Evolutionary conservation across 345 rosid genomes (phyloP).

Genomic region (Aurinia saxatilis): DNA sequence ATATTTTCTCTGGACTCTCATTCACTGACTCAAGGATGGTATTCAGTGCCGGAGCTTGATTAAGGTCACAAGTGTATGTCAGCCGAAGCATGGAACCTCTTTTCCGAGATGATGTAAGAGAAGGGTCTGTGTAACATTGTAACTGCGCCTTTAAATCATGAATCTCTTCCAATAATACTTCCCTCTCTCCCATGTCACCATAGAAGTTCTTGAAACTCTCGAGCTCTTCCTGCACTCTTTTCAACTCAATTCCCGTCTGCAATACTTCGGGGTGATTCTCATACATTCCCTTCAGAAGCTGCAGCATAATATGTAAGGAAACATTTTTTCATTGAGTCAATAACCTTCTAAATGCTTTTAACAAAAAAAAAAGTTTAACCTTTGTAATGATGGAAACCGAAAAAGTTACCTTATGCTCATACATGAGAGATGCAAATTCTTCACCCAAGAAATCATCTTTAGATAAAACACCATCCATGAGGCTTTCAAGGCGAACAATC

Average conservation of each 20-base stretch:
- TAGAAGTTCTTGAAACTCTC: slow-evolving; percentile 68
- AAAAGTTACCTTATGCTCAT: slow-evolving; percentile 62
- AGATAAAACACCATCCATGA: slow-evolving; percentile 93
- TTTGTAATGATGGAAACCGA: not conserved
- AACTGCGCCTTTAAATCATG: slow-evolving; percentile 84
- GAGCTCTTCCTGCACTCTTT: slow-evolving; percentile 74
- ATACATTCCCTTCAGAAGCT: slow-evolving; percentile 89
- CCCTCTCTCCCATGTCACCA: slow-evolving; percentile 78
- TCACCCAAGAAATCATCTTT: slow-evolving; percentile 81
- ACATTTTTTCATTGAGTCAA: slow-evolving; percentile 7
- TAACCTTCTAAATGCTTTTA: not conserved
- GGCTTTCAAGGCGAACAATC: slow-evolving; percentile 88
- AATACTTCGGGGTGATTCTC: slow-evolving; percentile 89
- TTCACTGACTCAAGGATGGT: slow-evolving; percentile 54
- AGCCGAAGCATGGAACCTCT: slow-evolving; percentile 47
- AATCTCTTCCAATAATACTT: slow-evolving; percentile 85
- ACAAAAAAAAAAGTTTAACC: too few relatives aligned
- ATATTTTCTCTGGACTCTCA: slow-evolving; percentile 47
- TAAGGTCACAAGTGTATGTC: slow-evolving; percentile 52
- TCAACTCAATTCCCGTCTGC: slow-evolving; percentile 64
- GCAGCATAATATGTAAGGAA: slow-evolving; percentile 27
- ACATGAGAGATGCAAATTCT: slow-evolving; percentile 66
- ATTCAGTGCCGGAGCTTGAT: slow-evolving; percentile 34
- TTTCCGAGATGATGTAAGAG: slow-evolving; percentile 45
- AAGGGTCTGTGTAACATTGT: slow-evolving; percentile 65